Percentiles rank a stretch among this genome's conserved stretches.
Conservation (phyloP, 495 filamentous ascomycete genomes). For the Cladorrhinum samala region DNA sequence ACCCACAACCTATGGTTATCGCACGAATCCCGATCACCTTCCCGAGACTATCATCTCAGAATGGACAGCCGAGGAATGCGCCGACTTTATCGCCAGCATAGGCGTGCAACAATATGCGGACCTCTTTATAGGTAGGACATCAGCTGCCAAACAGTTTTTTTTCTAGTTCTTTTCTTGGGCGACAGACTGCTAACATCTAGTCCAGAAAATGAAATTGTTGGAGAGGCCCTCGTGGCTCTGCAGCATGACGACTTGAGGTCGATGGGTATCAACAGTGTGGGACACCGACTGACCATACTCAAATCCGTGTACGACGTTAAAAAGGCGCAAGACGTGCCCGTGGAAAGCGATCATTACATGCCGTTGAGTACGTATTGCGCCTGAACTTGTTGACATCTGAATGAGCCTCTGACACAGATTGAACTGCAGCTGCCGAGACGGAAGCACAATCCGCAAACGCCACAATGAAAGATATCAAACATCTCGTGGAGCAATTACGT, state of each 20-base stretch:
- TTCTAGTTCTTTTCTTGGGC: conserved; percentile 7
- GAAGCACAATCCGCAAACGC: conserved; percentile 77
- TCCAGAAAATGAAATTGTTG: conserved; percentile 86
- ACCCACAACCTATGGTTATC: conserved; percentile 73
- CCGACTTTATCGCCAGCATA: conserved; percentile 72
- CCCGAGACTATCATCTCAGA: conserved; percentile 77
- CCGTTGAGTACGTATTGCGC: conserved; percentile 67
- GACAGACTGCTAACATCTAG: conserved; percentile 23
- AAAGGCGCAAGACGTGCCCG: conserved; percentile 79
- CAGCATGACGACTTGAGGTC: conserved; percentile 91
- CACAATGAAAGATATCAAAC: conserved; percentile 84
- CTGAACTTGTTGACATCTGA: neutral
- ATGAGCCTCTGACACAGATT: conserved; percentile 19
- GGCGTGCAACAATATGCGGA: conserved; percentile 80
- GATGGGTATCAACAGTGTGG: conserved; percentile 87
- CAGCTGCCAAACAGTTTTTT: too few relatives aligned
- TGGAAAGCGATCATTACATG: conserved; percentile 90
- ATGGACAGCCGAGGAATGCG: conserved; percentile 85
- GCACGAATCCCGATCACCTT: conserved; percentile 58
- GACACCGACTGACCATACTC: conserved; percentile 88
- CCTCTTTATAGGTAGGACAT: conserved; percentile 61
- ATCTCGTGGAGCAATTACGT: conserved; percentile 78
- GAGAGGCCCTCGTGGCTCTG: conserved; percentile 82
- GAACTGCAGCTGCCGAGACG: conserved; percentile 70
- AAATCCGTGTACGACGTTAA: conserved; percentile 95